Percentiles rank a stretch among this genome's conserved stretches.
These are phyloP conservation scores for Aspergillus cavernicola DNA, from an alignment of 495 filamentous ascomycete genomes.

Conservation along the genomic window DNA sequence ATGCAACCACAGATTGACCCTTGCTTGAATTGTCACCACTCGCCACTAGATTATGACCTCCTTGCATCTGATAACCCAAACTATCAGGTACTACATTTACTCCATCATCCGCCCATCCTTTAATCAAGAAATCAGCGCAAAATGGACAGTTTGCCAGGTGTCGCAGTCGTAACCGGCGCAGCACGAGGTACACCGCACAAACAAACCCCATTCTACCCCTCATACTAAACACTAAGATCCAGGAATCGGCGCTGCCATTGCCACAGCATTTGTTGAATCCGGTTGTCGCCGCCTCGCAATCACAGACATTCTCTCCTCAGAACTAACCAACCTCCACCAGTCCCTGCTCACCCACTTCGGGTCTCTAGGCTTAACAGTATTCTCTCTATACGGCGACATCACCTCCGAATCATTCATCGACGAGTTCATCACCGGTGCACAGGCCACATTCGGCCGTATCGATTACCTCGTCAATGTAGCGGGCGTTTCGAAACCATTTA, in stretches of 20 bases:
- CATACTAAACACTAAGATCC: background rate
- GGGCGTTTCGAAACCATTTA: conserved; percentile 38
- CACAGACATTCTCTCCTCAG: conserved; percentile 42
- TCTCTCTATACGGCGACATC: conserved; percentile 46
- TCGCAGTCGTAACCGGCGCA: background rate
- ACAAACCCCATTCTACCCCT: no score
- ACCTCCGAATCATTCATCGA: conserved; percentile 38
- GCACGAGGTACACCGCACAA: background rate
- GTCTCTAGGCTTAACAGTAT: no score
- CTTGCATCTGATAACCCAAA: no score
- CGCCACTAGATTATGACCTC: no score
- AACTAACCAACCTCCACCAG: conserved; percentile 19
- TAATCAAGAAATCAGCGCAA: no score
- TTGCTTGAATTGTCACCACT: no score
- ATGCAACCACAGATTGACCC: no score
- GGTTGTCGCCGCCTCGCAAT: conserved; percentile 49
- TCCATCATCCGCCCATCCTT: no score
- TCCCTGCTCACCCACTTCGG: conserved; percentile 30
- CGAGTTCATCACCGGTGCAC: conserved; percentile 22
- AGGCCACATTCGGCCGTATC: conserved; percentile 39
- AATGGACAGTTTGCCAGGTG: no score
- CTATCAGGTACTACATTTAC: no score
- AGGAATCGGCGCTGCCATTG: conserved; percentile 55
- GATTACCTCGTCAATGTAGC: conserved; percentile 53
- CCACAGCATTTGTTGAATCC: conserved; percentile 45